A percentile compares a stretch with the other conserved stretches of the same genome.
These are phyloP conservation scores for Calonectria henricotiae DNA, from an alignment of 2,329 filamentous ascomycete species.

Conservation along the genomic window DNA sequence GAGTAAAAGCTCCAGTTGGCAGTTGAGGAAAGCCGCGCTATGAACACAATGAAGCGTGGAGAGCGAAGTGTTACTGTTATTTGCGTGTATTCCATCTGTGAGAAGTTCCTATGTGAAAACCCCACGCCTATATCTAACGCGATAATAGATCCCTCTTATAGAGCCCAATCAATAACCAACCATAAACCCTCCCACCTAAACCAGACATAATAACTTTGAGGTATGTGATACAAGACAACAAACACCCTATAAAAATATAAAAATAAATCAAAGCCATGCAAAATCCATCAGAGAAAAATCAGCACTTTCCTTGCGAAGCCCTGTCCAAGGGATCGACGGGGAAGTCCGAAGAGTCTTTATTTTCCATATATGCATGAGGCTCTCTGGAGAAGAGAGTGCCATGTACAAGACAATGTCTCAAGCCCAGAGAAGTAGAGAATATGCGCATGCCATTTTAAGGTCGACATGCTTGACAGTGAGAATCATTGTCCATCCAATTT, in stretches of 20 bases:
- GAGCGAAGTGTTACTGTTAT: slow-evolving; percentile 14
- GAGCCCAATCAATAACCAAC: slow-evolving; percentile 16
- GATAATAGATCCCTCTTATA: slow-evolving; percentile 18
- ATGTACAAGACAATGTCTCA: slow-evolving; percentile 18
- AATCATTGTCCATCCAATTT: slow-evolving; percentile 34
- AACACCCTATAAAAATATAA: slow-evolving; percentile 18
- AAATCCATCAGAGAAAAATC: slow-evolving; percentile 25
- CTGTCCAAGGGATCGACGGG: slow-evolving; percentile 28
- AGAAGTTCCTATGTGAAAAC: slow-evolving; percentile 24
- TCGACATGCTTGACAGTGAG: slow-evolving; percentile 23
- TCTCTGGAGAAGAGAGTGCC: slow-evolving; percentile 21
- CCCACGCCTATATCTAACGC: slow-evolving; percentile 17
- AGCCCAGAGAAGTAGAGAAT: slow-evolving; percentile 18
- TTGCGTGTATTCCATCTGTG: slow-evolving; percentile 25
- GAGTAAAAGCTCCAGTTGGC: no score
- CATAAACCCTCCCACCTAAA: slow-evolving; percentile 5
- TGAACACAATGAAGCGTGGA: not conserved
- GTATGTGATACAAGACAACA: slow-evolving; percentile 32
- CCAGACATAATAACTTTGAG: slow-evolving; percentile 13
- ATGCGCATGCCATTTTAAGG: slow-evolving; percentile 24
- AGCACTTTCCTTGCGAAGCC: slow-evolving; percentile 25
- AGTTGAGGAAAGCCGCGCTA: not conserved
- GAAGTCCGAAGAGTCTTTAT: slow-evolving; percentile 26
- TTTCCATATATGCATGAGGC: slow-evolving; percentile 22
- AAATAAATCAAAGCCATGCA: not conserved